Percentiles rank a stretch among this genome's conserved stretches.
Evolutionary conservation across 305 asterid species (phyloP).

Genomic region (Plantago coronopus): DNA sequence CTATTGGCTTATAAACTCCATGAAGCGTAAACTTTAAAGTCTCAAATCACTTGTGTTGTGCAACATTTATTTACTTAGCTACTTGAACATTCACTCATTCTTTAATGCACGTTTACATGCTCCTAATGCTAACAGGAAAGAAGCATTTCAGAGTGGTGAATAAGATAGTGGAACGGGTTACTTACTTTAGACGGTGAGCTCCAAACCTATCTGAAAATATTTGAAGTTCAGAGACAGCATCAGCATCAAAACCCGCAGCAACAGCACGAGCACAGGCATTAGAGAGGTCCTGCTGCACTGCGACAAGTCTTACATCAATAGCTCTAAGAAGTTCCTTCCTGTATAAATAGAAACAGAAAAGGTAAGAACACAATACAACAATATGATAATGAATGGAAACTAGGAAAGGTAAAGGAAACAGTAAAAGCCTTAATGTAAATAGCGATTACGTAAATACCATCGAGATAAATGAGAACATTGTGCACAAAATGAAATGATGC

Average conservation of each 20-base stretch:
- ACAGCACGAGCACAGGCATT: conserved; percentile 72
- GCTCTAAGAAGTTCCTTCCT: conserved; percentile 92
- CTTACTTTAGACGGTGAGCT: conserved; percentile 73
- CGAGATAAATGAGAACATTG: too few relatives aligned
- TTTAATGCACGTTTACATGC: neutral
- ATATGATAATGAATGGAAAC: conserved; percentile 4
- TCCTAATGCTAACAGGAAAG: neutral
- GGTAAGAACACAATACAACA: conserved; percentile 14
- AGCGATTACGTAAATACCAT: too few relatives aligned
- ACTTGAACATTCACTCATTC: neutral
- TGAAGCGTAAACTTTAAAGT: neutral
- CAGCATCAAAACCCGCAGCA: conserved; percentile 73
- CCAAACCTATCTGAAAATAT: conserved; percentile 79
- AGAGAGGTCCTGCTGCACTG: conserved; percentile 70
- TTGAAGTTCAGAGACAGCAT: conserved; percentile 70
- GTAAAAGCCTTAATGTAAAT: neutral
- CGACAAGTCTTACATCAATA: conserved; percentile 78
- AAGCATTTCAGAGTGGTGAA: neutral
- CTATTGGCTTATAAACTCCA: neutral
- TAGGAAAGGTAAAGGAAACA: neutral
- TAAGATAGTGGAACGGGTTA: conserved; percentile 8
- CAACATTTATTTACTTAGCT: neutral
- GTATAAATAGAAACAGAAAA: conserved; percentile 24
- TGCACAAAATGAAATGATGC: too few relatives aligned
- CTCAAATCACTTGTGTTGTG: neutral